Evolutionary conservation across 305 asterid genomes (phyloP).

Genomic region (Fraxinus angustifolia): DNA sequence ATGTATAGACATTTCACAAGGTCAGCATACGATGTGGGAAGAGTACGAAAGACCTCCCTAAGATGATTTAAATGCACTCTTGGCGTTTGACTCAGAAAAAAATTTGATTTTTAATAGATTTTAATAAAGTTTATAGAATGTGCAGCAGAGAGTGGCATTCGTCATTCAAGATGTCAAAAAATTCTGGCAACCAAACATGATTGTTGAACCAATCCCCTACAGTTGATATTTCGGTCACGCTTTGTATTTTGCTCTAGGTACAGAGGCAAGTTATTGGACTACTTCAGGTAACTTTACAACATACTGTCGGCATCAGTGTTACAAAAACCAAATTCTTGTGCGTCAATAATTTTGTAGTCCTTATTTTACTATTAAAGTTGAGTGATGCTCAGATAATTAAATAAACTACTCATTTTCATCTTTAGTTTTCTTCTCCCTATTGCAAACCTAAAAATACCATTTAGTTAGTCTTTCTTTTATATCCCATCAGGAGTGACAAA

Average conservation of each 20-base stretch:
- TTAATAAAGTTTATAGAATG: too few relatives aligned
- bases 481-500: constrained; percentile 70
- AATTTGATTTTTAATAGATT: too few relatives aligned
- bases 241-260: constrained; percentile 74
- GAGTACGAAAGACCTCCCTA: too few relatives aligned
- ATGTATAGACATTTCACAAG: too few relatives aligned
- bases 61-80: too few relatives aligned
- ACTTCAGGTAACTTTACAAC: constrained; percentile 52
- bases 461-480: background rate
- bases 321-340: constrained; percentile 66
- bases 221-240: constrained; percentile 38
- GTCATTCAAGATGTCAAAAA: too few relatives aligned
- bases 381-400: background rate
- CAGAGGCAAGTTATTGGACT: constrained; percentile 76
- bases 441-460: background rate
- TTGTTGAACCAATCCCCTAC: constrained; percentile 40
- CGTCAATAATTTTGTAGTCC: constrained; percentile 53
- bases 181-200: too few relatives aligned
- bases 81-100: too few relatives aligned
- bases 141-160: too few relatives aligned
- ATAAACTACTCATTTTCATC: background rate
- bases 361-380: background rate
- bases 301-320: constrained; percentile 73
- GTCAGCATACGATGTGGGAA: too few relatives aligned
- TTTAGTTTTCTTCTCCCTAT: background rate